Evolutionary conservation across 805 yeast genomes (phyloP).

Genomic region (Brettanomyces custersianus): DNA sequence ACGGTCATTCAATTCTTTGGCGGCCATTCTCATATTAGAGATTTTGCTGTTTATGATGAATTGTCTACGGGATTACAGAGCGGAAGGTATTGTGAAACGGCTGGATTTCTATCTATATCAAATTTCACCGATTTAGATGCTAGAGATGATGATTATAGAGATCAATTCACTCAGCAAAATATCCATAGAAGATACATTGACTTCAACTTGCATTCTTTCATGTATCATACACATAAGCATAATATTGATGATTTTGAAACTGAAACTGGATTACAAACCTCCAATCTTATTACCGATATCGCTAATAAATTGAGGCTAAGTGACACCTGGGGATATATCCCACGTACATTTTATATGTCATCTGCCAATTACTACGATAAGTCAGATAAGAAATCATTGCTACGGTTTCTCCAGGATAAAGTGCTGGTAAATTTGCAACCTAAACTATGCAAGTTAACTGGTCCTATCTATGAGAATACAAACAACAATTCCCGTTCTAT

Average conservation of each 20-base stretch:
- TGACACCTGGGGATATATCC: slow-evolving; percentile 55
- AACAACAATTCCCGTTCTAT: slow-evolving; percentile 38
- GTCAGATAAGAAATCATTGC: slow-evolving; percentile 43
- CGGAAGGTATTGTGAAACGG: slow-evolving; percentile 87
- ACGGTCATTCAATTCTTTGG: slow-evolving; percentile 79
- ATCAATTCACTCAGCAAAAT: not conserved
- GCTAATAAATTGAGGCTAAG: slow-evolving; percentile 46
- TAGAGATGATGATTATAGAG: slow-evolving; percentile 5
- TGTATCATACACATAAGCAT: slow-evolving; percentile 42
- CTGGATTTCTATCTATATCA: slow-evolving; percentile 70
- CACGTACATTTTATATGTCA: slow-evolving; percentile 54
- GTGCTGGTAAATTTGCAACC: slow-evolving; percentile 33
- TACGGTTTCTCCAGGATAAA: slow-evolving; percentile 45
- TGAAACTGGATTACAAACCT: slow-evolving; percentile 38
- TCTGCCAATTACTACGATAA: slow-evolving; percentile 48
- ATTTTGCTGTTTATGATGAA: slow-evolving; percentile 61
- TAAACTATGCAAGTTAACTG: slow-evolving; percentile 12
- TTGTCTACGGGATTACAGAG: slow-evolving; percentile 76
- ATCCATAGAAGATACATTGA: slow-evolving; percentile 68
- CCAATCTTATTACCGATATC: slow-evolving; percentile 30
- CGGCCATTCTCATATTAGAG: slow-evolving; percentile 90
- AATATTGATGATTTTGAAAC: slow-evolving; percentile 39
- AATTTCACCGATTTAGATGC: slow-evolving; percentile 3
- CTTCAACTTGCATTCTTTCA: slow-evolving; percentile 65
- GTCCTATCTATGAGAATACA: slow-evolving; percentile 13